A percentile compares a stretch with the other conserved stretches of the same genome.
Conservation (phyloP, 2,329 filamentous ascomycete genomes). For the Hawksworthiomyces lignivorus region DNA sequence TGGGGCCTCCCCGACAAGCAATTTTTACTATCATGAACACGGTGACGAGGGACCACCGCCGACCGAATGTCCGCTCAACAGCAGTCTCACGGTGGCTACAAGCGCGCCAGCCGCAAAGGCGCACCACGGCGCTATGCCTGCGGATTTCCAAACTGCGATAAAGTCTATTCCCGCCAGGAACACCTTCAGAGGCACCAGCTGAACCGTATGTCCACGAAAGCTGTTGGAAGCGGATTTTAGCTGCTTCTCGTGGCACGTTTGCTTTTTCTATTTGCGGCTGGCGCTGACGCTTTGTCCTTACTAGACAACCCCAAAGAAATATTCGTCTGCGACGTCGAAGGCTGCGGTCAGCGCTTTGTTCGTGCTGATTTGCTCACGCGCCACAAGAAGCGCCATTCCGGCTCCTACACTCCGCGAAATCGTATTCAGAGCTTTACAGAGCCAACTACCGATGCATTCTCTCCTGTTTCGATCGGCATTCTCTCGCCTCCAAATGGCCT, state of each 20-base stretch:
- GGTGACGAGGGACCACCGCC: not conserved
- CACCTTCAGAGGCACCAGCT: slow-evolving; percentile 76
- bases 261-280: too few species aligned
- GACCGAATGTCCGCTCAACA: slow-evolving; percentile 14
- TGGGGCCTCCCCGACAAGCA: too few species aligned
- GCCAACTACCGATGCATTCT: slow-evolving; percentile 17
- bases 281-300: too few species aligned
- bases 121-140: slow-evolving; percentile 51
- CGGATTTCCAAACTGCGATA: slow-evolving; percentile 64
- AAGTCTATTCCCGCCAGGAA: slow-evolving; percentile 73
- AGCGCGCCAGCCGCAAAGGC: slow-evolving; percentile 44
- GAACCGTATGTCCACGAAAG: slow-evolving; percentile 56
- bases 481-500: slow-evolving; percentile 14
- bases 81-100: slow-evolving; percentile 27
- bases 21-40: slow-evolving; percentile 1
- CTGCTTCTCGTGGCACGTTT: too few species aligned
- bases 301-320: slow-evolving; percentile 73
- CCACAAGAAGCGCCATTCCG: slow-evolving; percentile 58
- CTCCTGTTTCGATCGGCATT: slow-evolving; percentile 8
- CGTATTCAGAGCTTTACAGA: slow-evolving; percentile 41
- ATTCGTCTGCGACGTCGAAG: slow-evolving; percentile 66
- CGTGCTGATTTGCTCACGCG: slow-evolving; percentile 67
- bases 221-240: too few species aligned
- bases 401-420: slow-evolving; percentile 43
- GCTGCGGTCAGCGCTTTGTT: slow-evolving; percentile 70